phyloP scores from a whole-genome alignment of 31 red algal species.

The Endocladia muricata region DNA sequence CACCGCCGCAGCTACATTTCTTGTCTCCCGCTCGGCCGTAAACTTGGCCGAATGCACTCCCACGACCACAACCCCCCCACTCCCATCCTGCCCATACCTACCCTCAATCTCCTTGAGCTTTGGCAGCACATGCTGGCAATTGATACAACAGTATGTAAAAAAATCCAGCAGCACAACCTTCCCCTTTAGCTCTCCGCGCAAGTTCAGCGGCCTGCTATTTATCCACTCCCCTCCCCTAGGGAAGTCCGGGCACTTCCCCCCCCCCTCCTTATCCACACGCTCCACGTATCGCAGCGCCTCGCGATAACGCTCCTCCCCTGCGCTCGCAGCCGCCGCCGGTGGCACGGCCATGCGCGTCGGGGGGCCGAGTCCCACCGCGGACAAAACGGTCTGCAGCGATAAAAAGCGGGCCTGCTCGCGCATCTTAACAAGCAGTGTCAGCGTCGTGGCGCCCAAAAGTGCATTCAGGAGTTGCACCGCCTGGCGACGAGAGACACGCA shows the following conservation, averaged over 20 bases:
- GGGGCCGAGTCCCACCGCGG: constrained; percentile 36
- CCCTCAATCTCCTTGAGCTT: constrained; percentile 45
- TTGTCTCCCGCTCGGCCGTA: constrained; percentile 54
- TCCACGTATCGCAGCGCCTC: constrained; percentile 55
- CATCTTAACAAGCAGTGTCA: constrained; percentile 45
- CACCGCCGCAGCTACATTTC: constrained; percentile 71
- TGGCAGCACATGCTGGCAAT: constrained; percentile 78
- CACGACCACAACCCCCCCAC: constrained; percentile 67
- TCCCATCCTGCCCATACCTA: constrained; percentile 59
- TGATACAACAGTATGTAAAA: constrained; percentile 83
- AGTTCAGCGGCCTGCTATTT: constrained; percentile 60
- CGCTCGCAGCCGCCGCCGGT: constrained; percentile 9
- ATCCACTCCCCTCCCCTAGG: constrained; percentile 62
- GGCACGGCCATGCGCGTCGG: constrained; percentile 21
- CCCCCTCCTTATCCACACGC: constrained; percentile 15
- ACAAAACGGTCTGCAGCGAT: constrained; percentile 51
- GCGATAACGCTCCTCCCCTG: not conserved
- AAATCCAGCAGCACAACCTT: constrained; percentile 85
- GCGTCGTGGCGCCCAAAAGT: constrained; percentile 27
- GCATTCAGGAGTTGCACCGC: constrained; percentile 56
- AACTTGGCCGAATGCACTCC: constrained; percentile 84
- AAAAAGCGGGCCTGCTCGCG: constrained; percentile 52
- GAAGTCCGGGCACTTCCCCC: constrained; percentile 55
- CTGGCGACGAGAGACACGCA: constrained; percentile 64
- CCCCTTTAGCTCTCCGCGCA: constrained; percentile 39